phyloP scores from a whole-genome alignment of 345 rosid genomes.

The Citrus reticulata region DNA sequence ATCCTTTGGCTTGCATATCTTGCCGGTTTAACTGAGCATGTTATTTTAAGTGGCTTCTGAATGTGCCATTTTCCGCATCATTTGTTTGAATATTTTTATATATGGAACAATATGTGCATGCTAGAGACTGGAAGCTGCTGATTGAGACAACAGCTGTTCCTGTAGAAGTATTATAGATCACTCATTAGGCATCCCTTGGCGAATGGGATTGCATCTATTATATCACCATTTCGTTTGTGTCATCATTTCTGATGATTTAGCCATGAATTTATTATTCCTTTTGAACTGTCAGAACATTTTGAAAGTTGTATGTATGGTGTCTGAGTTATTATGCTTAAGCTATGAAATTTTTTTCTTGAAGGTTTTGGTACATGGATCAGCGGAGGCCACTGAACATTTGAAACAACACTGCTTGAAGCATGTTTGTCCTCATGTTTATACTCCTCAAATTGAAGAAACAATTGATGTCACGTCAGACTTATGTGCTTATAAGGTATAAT shows the following conservation, averaged over 20 bases:
- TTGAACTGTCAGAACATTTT: background rate
- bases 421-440: slow-evolving; percentile 84
- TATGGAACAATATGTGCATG: background rate
- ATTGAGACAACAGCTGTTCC: background rate
- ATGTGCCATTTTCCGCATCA: background rate
- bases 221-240: background rate
- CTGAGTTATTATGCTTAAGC: slow-evolving; percentile 1
- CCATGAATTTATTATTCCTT: background rate
- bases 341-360: slow-evolving; percentile 16
- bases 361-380: slow-evolving; percentile 98
- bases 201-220: background rate
- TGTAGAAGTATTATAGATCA: background rate
- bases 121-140: background rate
- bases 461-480: slow-evolving; percentile 92
- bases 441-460: slow-evolving; percentile 88
- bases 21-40: background rate
- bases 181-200: background rate
- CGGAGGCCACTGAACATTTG: slow-evolving; percentile 96
- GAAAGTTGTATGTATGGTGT: background rate
- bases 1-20: background rate
- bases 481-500: slow-evolving; percentile 87
- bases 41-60: slow-evolving; percentile 4
- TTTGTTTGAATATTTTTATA: background rate
- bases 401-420: slow-evolving; percentile 87
- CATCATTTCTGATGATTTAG: background rate